Percentiles rank a stretch among this genome's conserved stretches.
Conservation (phyloP, 106 monocot genomes). For the Agapanthus africanus region DNA sequence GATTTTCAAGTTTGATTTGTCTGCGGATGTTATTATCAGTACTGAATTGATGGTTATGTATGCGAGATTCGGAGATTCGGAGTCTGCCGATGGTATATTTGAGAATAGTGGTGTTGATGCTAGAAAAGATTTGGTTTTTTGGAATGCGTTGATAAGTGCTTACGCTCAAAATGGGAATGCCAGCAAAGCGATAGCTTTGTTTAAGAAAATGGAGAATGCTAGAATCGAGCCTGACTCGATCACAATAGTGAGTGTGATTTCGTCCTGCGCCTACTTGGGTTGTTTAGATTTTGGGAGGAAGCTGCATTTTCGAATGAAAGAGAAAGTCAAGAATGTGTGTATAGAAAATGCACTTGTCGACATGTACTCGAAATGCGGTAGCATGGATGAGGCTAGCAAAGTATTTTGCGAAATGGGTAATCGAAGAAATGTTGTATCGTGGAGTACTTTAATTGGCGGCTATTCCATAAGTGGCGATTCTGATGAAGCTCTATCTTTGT, state of each 20-base stretch:
- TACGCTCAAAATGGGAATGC: neutral
- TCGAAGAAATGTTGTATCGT: slow-evolving; percentile 22
- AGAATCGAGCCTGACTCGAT: slow-evolving; percentile 19
- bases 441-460: slow-evolving; percentile 38
- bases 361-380: slow-evolving; percentile 36
- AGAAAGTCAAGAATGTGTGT: slow-evolving; percentile 29
- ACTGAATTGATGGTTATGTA: slow-evolving; percentile 36
- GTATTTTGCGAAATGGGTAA: slow-evolving; percentile 21
- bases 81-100: slow-evolving; percentile 19
- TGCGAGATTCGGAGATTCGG: slow-evolving; percentile 24
- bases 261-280: slow-evolving; percentile 58
- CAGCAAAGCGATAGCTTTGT: slow-evolving; percentile 5
- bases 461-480: slow-evolving; percentile 34
- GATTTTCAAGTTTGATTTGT: slow-evolving; percentile 17
- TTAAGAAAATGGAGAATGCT: slow-evolving; percentile 17
- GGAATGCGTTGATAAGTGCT: slow-evolving; percentile 10
- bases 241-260: slow-evolving; percentile 61
- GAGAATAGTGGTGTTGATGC: neutral
- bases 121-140: slow-evolving; percentile 31
- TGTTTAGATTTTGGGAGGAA: slow-evolving; percentile 57
- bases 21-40: slow-evolving; percentile 10
- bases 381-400: slow-evolving; percentile 18
- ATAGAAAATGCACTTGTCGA: slow-evolving; percentile 50
- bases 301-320: slow-evolving; percentile 28
- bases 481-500: slow-evolving; percentile 20